Conservation (phyloP, 306 rosid species). For the Oemleria cerasiformis region DNA sequence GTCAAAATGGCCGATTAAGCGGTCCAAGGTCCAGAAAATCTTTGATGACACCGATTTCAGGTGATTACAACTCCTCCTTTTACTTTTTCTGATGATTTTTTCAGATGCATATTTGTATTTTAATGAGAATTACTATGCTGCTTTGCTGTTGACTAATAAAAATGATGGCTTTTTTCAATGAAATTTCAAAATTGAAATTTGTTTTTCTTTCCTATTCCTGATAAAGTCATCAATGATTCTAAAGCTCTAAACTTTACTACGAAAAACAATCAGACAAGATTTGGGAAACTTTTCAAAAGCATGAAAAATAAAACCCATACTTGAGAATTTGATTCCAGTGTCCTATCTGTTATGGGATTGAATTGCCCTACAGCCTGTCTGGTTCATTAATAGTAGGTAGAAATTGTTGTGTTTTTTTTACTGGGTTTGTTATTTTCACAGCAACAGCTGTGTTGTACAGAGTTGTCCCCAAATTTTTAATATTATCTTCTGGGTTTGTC, state of each 20-base stretch:
- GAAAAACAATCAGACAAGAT: constrained; percentile 19
- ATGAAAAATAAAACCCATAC: background rate
- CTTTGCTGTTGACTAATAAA: constrained; percentile 9
- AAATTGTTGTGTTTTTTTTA: constrained; percentile 8
- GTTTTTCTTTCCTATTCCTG: background rate
- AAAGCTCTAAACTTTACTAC: constrained; percentile 23
- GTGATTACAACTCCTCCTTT: constrained; percentile 18
- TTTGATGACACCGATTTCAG: constrained; percentile 83
- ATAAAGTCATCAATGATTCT: constrained; percentile 39
- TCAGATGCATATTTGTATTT: background rate
- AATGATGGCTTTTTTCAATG: constrained; percentile 1
- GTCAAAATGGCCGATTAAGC: constrained; percentile 87
- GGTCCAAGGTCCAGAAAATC: constrained; percentile 58
- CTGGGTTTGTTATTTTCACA: constrained; percentile 8
- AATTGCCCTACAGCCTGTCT: constrained; percentile 10
- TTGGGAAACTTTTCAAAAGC: constrained; percentile 7
- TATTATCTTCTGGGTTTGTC: background rate
- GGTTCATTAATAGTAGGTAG: constrained; percentile 3
- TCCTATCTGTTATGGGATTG: constrained; percentile 3
- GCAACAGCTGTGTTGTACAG: constrained; percentile 37
- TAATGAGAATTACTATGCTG: background rate
- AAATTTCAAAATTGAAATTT: background rate
- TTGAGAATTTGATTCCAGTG: background rate
- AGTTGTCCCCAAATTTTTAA: constrained; percentile 1
- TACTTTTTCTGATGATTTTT: background rate